A percentile compares a stretch with the other conserved stretches of the same genome.
Evolutionary conservation across 345 rosid genomes (phyloP).

Genomic region (Eucalyptus dawsonii): DNA sequence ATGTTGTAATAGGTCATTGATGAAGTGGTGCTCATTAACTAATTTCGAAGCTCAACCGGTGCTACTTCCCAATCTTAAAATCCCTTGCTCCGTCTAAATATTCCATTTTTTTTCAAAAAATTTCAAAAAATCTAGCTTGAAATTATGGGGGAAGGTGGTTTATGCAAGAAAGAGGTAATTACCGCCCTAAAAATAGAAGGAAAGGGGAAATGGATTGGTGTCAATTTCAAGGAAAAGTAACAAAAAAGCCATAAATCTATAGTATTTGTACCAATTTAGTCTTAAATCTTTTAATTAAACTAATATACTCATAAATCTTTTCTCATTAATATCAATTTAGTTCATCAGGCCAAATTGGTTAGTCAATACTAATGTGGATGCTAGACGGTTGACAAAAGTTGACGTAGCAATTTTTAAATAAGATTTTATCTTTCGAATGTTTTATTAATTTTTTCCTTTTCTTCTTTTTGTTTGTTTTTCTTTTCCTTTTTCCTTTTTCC

Average conservation of each 20-base stretch:
- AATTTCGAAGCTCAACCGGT: not conserved
- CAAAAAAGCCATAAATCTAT: no score
- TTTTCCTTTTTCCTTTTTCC: no score
- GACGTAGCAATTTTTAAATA: no score
- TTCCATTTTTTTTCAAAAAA: not conserved
- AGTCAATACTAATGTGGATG: no score
- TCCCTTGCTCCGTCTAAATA: not conserved
- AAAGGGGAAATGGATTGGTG: not conserved
- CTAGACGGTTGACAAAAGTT: accelerated
- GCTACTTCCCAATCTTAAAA: not conserved
- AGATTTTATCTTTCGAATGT: no score
- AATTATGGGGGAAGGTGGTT: not conserved
- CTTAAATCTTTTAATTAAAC: no score
- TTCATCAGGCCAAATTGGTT: no score
- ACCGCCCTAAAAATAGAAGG: not conserved
- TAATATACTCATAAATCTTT: no score
- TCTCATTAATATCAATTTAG: no score
- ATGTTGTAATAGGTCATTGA: not conserved
- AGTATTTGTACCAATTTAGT: no score
- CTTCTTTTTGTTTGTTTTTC: no score
- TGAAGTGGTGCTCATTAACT: not conserved
- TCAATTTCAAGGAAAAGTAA: not conserved
- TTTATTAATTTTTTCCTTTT: no score
- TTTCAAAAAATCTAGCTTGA: not conserved
- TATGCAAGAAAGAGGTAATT: not conserved